A percentile compares a stretch with the other conserved stretches of the same genome.
Conservation (phyloP, 257 asterid genomes). For the Vinca minor region DNA sequence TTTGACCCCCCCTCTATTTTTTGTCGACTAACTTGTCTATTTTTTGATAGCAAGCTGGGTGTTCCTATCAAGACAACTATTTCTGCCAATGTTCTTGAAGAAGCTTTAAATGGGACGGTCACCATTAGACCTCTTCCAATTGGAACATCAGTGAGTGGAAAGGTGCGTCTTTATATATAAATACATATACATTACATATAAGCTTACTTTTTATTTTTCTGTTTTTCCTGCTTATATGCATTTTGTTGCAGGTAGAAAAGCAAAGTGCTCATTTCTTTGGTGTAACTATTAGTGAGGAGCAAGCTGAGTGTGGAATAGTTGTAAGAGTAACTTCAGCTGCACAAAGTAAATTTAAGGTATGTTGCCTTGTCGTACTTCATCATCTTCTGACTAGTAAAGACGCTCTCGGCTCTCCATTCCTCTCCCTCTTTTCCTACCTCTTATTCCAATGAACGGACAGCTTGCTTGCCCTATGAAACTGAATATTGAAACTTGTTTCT, state of each 20-base stretch:
- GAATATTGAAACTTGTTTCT: constrained; percentile 19
- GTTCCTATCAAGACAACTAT: constrained; percentile 97
- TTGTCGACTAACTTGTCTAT: constrained; percentile 12
- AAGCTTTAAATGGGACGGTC: constrained; percentile 94
- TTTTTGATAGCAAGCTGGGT: constrained; percentile 76
- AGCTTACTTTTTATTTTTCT: constrained; percentile 9
- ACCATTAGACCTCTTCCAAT: constrained; percentile 94
- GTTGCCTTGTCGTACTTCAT: background rate
- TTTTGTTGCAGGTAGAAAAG: constrained; percentile 74
- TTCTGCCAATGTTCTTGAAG: constrained; percentile 97
- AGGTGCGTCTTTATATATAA: constrained; percentile 34
- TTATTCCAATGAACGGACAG: too few species aligned
- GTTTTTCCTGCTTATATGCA: constrained; percentile 9
- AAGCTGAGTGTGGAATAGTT: constrained; percentile 85
- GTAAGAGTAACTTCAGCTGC: constrained; percentile 93
- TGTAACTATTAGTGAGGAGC: constrained; percentile 91
- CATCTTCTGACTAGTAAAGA: constrained; percentile 1
- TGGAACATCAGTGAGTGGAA: constrained; percentile 90
- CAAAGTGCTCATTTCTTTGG: constrained; percentile 96
- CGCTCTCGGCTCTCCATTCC: too few species aligned
- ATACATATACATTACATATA: too few species aligned
- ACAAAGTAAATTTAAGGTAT: constrained; percentile 96
- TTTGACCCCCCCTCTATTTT: too few species aligned
- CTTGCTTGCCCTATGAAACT: too few species aligned
- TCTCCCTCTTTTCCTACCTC: too few species aligned